Percentiles rank a stretch among this genome's conserved stretches.
Evolutionary conservation across 1,284 basidiomycete genomes (phyloP).

Genomic region (Trichosporon coremiiforme): DNA sequence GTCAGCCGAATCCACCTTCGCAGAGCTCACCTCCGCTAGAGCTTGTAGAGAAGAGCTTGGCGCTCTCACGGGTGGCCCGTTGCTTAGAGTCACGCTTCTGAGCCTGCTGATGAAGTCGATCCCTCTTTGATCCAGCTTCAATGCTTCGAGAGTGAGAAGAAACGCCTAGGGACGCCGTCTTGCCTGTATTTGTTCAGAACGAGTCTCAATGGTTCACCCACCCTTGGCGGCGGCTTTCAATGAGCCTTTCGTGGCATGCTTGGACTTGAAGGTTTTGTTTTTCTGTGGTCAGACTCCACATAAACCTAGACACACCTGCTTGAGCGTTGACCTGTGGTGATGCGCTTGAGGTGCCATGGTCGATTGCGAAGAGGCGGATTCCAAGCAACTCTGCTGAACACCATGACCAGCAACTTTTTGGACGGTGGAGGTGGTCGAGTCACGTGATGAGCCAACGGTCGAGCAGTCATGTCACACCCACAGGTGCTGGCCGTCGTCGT

Average conservation of each 20-base stretch:
- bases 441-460: too few relatives aligned
- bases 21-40: slow-evolving; percentile 49
- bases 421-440: slow-evolving; percentile 10
- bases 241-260: slow-evolving; percentile 77
- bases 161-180: slow-evolving; percentile 57
- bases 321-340: slow-evolving; percentile 77
- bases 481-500: too few relatives aligned
- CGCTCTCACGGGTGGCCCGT: slow-evolving; percentile 62
- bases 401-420: slow-evolving; percentile 14
- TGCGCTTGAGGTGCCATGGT: slow-evolving; percentile 52
- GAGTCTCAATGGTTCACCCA: slow-evolving; percentile 41
- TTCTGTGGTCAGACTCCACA: slow-evolving; percentile 58
- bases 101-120: slow-evolving; percentile 48
- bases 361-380: background rate
- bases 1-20: too few relatives aligned
- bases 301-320: slow-evolving; percentile 64
- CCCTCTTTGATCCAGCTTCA: slow-evolving; percentile 47
- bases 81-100: slow-evolving; percentile 65
- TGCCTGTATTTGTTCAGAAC: slow-evolving; percentile 61
- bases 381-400: too few relatives aligned
- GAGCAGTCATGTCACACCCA: too few relatives aligned
- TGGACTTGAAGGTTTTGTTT: slow-evolving; percentile 88
- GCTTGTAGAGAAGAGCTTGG: slow-evolving; percentile 56
- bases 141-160: slow-evolving; percentile 27
- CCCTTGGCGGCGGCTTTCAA: slow-evolving; percentile 82